Base-by-base conservation (phyloP, 2,329 filamentous ascomycete genomes). In the Phaeosphaeria sp. region DNA sequence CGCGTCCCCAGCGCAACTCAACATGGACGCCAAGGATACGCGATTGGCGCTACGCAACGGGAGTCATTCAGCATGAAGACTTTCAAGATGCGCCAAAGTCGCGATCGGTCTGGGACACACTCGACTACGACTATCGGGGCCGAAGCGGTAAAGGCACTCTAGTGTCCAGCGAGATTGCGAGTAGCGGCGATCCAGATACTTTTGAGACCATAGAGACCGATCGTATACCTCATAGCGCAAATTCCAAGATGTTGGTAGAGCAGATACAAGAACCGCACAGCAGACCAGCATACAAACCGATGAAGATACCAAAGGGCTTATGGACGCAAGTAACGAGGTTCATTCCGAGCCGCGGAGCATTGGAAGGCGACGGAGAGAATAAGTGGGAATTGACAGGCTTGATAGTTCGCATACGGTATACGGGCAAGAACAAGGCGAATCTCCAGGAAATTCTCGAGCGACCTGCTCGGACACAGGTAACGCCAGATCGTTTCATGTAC, bases 21-120 rank as follows among this genome's bases (percentile, higher is more conserved):
- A 58, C 46, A 6, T 62, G 52, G 54, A n/a, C 59, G 1, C 62
- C 60, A 10, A 56, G 33, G 15, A 58, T 18, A 20, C 62, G 64
- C 50, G 66, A 68, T 50, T 66, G 66, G 63, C 58, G 62, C 20
- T 62, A 58, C 17, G 49, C 46, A 9, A 65, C 63, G 6, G 56
- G 60, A 1, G 52, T 65, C 4, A 63, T 52, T 21, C 58, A 54
- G 30, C 59, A 65, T 21, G 55, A 59, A 17, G 67, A 68, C 23
- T 54, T 52, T 23, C 54, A 60, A 17, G 54, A 46, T 13, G 48
- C 42, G 22, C 50, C 36, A n/a, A 59, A 56, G 27, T 46, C 59
- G 11, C 49, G 50, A 25, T 61, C 61, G 2, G 52, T 59, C 11
- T 66, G 59, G 59, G 60, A 66, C 30, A 52, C 54, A 13, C 36